Evolutionary conservation across 225 moss, liverwort and hornwort species (phyloP), one percentile per base, ranked within the genome.

Genomic region (Physcomitrellopsis africana): DNA sequence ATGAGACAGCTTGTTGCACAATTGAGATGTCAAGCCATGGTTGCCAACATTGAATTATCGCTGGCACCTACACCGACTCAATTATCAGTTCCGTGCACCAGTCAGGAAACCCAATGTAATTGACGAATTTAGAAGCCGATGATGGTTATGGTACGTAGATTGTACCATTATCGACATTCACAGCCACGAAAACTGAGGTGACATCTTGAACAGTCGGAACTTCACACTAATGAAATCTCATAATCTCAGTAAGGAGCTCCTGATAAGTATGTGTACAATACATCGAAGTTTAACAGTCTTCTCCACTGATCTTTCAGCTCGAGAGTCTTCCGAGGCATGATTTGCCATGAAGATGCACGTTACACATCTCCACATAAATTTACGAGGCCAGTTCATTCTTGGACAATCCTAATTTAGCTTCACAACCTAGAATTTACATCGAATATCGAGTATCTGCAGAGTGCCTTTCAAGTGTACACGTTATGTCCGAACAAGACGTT

Each of bases 401-500:
- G 49, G 15, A 5, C 10, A 49, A 49, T 15, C 13, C 5, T 49
- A 11, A 15, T 14, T 49, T 2, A 5, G 11, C 7, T 49, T 49
- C 15, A 11, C 1, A 7, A 49, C 15, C 49, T 49, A 0, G 49
- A 49, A 49, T 5, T 14, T 49, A 15, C 5, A 37, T 49, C 15
- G 49, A 2, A 3, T 7, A 5, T 49, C 11, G 13, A 11, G 15
- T 49, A 3, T 49, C 3, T 11, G 49, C 49, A 11, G 49, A 11
- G 49, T 49, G 32, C 32, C 32, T 37, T 37, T 4, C 32, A 37
- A 37, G 32, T 37, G 32, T 37, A 5, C 32, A 7, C 4, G 32
- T 37, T 37, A 80, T 83, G 83, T 76, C 68, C 54, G 68, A 52
- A 15, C 22, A 23, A 29, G 51, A 9, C 49, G 77, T 58, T 52